Evolutionary conservation across 2,329 filamentous ascomycete genomes (phyloP).

Genomic region (Chaetomium strumarium): DNA sequence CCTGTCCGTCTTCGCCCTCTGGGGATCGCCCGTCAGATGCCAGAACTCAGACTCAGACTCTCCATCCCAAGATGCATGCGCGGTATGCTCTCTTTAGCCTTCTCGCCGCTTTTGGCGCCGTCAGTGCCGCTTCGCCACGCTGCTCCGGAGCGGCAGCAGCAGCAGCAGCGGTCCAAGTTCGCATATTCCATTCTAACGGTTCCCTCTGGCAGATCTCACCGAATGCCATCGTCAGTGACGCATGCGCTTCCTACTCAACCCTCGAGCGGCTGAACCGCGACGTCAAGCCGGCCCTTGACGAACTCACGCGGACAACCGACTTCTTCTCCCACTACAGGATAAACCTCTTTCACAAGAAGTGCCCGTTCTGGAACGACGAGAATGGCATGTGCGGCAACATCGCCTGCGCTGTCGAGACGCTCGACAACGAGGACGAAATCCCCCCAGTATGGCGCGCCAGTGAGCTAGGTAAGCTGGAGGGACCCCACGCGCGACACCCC

Average conservation of each 20-base stretch:
- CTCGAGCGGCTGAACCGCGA: conserved; percentile 77
- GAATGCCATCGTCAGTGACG: conserved; percentile 82
- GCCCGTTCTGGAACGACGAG: conserved; percentile 93
- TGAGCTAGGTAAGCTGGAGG: conserved; percentile 86
- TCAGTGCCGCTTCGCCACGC: conserved; percentile 21
- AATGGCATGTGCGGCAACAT: conserved; percentile 95
- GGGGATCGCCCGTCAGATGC: conserved; percentile 44
- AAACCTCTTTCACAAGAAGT: conserved; percentile 89
- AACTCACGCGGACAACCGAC: conserved; percentile 81
- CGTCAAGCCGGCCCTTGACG: conserved; percentile 69
- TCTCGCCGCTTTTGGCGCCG: conserved; percentile 17
- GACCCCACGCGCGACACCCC: conserved; percentile 85
- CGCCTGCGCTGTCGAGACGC: conserved; percentile 88
- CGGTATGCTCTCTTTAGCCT: conserved; percentile 39
- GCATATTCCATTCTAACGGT: conserved; percentile 36
- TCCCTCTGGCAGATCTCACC: conserved; percentile 66
- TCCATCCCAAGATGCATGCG: conserved; percentile 43
- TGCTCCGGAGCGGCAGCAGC: conserved; percentile 2
- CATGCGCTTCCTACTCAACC: conserved; percentile 87
- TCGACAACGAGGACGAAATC: conserved; percentile 93
- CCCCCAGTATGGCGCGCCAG: conserved; percentile 86
- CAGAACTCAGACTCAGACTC: conserved; percentile 27
- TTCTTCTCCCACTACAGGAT: conserved; percentile 98
- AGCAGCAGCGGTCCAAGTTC: conserved; percentile 15
- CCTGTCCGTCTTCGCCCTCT: conserved; percentile 51